These are phyloP conservation scores for Nemania bipapillata DNA, from an alignment of 2,329 filamentous ascomycete genomes.

Conservation along the genomic window DNA sequence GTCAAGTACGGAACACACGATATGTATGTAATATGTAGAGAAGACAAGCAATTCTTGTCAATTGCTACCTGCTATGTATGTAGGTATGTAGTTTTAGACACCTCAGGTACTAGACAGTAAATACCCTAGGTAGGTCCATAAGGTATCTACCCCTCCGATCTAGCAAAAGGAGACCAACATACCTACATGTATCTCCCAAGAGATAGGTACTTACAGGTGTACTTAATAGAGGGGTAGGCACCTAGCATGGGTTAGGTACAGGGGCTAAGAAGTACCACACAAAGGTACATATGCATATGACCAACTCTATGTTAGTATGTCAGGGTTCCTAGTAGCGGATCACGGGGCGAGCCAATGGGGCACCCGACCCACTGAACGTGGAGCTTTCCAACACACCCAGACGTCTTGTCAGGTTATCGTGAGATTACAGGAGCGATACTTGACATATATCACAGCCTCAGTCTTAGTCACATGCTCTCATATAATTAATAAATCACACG, in stretches of 20 bases:
- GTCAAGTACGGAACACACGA: neutral
- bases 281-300: no score
- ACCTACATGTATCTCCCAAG: no score
- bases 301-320: no score
- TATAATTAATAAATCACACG: constrained; percentile 5
- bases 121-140: no score
- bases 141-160: constrained; percentile 21
- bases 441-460: constrained; percentile 28
- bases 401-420: constrained; percentile 6
- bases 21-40: neutral
- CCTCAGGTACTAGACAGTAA: neutral
- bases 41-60: neutral
- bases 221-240: neutral
- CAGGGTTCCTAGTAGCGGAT: neutral
- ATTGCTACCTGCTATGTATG: neutral
- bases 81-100: no score
- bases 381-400: neutral
- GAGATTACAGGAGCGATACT: constrained; percentile 21
- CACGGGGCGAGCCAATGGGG: constrained; percentile 17
- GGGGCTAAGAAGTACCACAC: neutral
- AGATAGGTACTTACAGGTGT: no score
- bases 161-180: no score
- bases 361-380: constrained; percentile 14
- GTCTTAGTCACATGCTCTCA: constrained; percentile 9
- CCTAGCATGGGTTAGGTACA: neutral